A percentile compares a stretch with the other conserved stretches of the same genome.
These are phyloP conservation scores for Pythium apleroticum DNA, from an alignment of 352 stramenopile species.

Conservation along the genomic window DNA sequence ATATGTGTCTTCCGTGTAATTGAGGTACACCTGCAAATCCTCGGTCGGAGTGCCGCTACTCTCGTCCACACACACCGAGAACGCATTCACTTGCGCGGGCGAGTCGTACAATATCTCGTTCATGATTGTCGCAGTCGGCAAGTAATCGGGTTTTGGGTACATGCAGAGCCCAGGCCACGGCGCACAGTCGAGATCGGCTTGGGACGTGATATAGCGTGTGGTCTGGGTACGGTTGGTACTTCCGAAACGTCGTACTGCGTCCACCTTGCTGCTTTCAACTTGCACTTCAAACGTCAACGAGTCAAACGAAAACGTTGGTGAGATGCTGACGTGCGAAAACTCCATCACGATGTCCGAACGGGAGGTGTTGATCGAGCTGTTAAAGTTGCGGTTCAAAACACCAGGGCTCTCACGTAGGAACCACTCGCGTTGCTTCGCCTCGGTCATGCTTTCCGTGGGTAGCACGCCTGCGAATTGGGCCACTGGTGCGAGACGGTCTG, in stretches of 20 bases:
- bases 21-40: neutral
- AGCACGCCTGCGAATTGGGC: constrained; percentile 7
- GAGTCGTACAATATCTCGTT: neutral
- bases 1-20: neutral
- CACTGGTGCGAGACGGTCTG: neutral
- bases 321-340: constrained; percentile 14
- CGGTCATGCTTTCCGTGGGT: neutral
- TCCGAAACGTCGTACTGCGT: neutral
- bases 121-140: neutral
- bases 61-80: constrained; percentile 8
- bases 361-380: constrained; percentile 8
- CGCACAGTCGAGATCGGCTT: neutral
- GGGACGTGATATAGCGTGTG: neutral
- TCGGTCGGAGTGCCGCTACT: constrained; percentile 2
- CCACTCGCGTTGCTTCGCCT: constrained; percentile 9
- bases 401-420: neutral
- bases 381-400: constrained; percentile 1
- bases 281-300: constrained; percentile 15
- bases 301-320: constrained; percentile 16
- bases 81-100: constrained; percentile 12
- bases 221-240: neutral
- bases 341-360: constrained; percentile 10
- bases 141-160: neutral
- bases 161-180: constrained; percentile 8
- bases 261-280: neutral